Evolutionary conservation across 495 filamentous ascomycete genomes (phyloP), one percentile per base, ranked within the genome.

Genomic region (Hypomontagnella submonticulosa): DNA sequence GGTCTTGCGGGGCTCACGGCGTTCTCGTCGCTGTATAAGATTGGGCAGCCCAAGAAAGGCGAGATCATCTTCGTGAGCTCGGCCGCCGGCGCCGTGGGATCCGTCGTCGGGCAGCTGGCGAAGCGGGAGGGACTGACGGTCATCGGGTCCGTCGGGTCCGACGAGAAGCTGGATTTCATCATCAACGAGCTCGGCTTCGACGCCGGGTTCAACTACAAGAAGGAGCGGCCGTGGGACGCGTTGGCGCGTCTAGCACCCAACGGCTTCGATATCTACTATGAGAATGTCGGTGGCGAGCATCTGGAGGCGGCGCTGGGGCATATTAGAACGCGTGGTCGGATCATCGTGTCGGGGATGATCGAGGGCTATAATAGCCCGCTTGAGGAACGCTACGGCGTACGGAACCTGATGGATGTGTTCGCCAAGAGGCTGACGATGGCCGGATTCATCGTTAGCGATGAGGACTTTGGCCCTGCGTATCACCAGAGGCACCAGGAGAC

Each of bases 211-310:
- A 91, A 91, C 76, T 92, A 92, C 78, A 79, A 81, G 73, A 81
- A 77, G 69, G 80, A 83, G 80, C 55, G 87, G 85, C 71, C 90
- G 84, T 19, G 66, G 2, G 87, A 90, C 43, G 93, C 92, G 1
- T 77, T 97, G 51, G 74, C 78, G 63, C 83, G 91, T 61, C 77
- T 96, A 42, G 90, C 90, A 1, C 93, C 92, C 0, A 70, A 92
- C 36, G 93, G 93, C 12, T 83, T 97, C 46, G 92, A 97, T 72
- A 95, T 97, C 74, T 97, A 97, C 80, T 97, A 89, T 71, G 93
- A 97, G 75, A 97, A 96, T 63, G 93, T 97, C 12, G 93, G 93
- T 10, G 93, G 92, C 9, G 91, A 92, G 81, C 88, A 92, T 63
- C 79, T 97, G 23, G 90, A 92, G 65, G 92, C 90, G 12, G 84